These are phyloP conservation scores for Auricularia sp. DNA, from an alignment of 768 basidiomycete species.

Conservation along the genomic window DNA sequence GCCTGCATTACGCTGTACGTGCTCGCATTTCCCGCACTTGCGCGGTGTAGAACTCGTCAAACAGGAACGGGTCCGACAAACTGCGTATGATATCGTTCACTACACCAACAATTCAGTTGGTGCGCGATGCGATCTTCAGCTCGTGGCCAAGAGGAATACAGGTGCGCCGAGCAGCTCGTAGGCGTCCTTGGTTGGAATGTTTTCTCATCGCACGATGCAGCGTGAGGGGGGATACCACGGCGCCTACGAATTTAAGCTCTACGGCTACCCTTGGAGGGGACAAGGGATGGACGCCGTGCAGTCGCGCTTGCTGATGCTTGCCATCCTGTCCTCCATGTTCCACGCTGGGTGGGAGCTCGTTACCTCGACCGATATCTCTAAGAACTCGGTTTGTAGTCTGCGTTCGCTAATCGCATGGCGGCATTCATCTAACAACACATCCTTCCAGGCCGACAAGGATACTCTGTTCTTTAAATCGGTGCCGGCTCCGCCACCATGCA, in stretches of 20 bases:
- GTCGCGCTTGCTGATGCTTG: conserved; percentile 15
- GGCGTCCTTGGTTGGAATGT: background rate
- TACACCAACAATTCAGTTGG: background rate
- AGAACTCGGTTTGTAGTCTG: conserved; percentile 1
- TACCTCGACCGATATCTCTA: conserved; percentile 17
- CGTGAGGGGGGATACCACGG: background rate
- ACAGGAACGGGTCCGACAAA: conserved; percentile 2
- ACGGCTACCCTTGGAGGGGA: conserved; percentile 15
- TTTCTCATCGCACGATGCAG: background rate
- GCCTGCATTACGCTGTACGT: background rate
- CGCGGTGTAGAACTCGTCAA: background rate
- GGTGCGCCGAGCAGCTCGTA: background rate
- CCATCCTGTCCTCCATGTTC: conserved; percentile 16
- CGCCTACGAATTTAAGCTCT: conserved; percentile 1
- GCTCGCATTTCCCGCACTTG: background rate
- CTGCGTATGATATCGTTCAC: conserved; percentile 3
- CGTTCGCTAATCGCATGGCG: background rate
- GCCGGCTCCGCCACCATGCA: conserved; percentile 4
- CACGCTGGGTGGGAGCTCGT: conserved; percentile 17
- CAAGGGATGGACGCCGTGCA: conserved; percentile 17
- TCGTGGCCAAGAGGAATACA: background rate
- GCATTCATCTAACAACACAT: conserved; percentile 1
- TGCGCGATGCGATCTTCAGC: background rate
- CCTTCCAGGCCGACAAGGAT: conserved; percentile 16
- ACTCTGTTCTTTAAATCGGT: conserved; percentile 16